Evolutionary conservation across 495 filamentous ascomycete genomes (phyloP).

Genomic region (Penicillium egyptiacum): DNA sequence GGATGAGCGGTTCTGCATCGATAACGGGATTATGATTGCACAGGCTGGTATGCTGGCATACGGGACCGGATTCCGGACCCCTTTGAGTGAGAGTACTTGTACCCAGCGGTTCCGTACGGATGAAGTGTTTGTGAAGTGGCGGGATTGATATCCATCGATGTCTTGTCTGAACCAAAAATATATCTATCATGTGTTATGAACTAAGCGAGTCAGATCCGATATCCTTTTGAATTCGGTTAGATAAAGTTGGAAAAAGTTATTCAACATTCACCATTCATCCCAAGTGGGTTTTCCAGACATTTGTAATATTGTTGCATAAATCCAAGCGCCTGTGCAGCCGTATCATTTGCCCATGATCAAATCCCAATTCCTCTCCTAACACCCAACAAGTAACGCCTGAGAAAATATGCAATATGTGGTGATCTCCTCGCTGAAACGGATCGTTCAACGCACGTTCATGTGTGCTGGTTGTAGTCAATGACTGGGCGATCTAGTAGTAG

Average conservation of each 20-base stretch:
- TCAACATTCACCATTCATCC: background rate
- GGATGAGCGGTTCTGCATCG: conserved; percentile 96
- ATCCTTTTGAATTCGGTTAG: background rate
- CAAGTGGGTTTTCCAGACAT: background rate
- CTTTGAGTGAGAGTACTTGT: conserved; percentile 78
- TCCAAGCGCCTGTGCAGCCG: conserved; percentile 3
- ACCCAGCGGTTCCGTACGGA: conserved; percentile 96
- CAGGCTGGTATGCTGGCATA: conserved; percentile 90
- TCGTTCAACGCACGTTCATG: background rate
- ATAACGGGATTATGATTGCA: conserved; percentile 99
- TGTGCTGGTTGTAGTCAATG: background rate
- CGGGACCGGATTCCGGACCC: conserved; percentile 71
- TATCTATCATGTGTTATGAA: conserved; percentile 29
- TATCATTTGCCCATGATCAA: conserved; percentile 2
- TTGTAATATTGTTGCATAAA: conserved; percentile 3
- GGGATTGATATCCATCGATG: conserved; percentile 49
- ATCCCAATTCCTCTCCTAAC: background rate
- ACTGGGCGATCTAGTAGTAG: background rate
- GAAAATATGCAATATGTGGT: conserved; percentile 10
- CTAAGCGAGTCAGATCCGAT: conserved; percentile 8
- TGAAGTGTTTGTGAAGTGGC: conserved; percentile 89
- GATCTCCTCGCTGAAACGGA: background rate
- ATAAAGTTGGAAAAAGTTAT: conserved; percentile 11
- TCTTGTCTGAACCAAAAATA: conserved; percentile 4
- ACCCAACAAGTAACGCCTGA: conserved; percentile 9